Evolutionary conservation across 2,329 filamentous ascomycete species (phyloP).

Genomic region (Trichophyton verrucosum): DNA sequence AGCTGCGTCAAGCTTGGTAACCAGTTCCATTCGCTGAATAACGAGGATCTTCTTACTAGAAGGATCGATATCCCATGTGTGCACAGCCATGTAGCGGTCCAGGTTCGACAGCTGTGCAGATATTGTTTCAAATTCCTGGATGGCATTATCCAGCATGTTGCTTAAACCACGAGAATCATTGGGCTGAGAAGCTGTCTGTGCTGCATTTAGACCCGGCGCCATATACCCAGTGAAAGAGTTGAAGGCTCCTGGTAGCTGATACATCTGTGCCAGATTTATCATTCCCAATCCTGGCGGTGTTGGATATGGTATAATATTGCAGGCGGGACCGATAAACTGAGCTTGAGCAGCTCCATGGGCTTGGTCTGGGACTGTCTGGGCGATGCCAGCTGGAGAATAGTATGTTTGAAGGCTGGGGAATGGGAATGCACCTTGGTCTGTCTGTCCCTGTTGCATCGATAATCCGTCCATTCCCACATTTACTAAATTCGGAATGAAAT

Average conservation of each 20-base stretch:
- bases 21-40: slow-evolving; percentile 26
- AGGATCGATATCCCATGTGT: slow-evolving; percentile 27
- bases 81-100: slow-evolving; percentile 29
- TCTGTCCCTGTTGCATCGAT: slow-evolving; percentile 5
- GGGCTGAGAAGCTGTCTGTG: not conserved
- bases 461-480: slow-evolving; percentile 7
- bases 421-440: not conserved
- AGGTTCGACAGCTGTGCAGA: slow-evolving; percentile 25
- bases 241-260: not conserved
- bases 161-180: slow-evolving; percentile 5
- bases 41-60: slow-evolving; percentile 24
- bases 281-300: not conserved
- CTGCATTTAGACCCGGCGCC: not conserved
- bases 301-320: slow-evolving; percentile 1
- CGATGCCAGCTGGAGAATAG: not conserved
- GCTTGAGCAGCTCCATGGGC: slow-evolving; percentile 3
- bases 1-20: slow-evolving; percentile 27
- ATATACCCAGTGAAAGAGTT: not conserved
- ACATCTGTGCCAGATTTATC: not conserved
- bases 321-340: not conserved
- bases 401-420: slow-evolving; percentile 6
- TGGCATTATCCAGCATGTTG: slow-evolving; percentile 21
- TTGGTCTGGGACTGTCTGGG: not conserved
- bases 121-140: slow-evolving; percentile 21
- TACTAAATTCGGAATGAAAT: not conserved